phyloP scores from a whole-genome alignment of 192 early-diverging fungal species.

The Backusella macrospora region DNA sequence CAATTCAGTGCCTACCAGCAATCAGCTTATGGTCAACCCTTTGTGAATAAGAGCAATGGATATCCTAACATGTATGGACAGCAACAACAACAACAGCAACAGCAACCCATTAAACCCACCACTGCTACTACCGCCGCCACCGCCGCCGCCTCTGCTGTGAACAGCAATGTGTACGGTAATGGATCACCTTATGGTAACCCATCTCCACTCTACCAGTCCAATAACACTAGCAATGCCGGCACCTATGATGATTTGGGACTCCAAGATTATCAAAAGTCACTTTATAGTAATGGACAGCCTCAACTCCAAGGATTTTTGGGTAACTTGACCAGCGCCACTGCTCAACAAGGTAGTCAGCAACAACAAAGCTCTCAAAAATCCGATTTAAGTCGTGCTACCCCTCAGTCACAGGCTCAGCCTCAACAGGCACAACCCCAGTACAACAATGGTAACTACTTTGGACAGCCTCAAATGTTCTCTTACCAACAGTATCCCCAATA shows the following conservation, averaged over 20 bases:
- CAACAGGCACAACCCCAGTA: slow-evolving; percentile 15
- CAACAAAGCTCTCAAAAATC: slow-evolving; percentile 34
- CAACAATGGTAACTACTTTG: slow-evolving; percentile 25
- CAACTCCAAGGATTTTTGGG: slow-evolving; percentile 37
- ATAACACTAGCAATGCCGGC: background rate
- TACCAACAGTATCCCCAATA: slow-evolving; percentile 54
- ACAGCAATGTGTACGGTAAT: background rate
- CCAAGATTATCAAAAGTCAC: slow-evolving; percentile 49
- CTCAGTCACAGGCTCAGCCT: slow-evolving; percentile 30
- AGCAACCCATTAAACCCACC: slow-evolving; percentile 45
- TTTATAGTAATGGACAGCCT: slow-evolving; percentile 34
- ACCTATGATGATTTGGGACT: slow-evolving; percentile 46
- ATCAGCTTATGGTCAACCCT: slow-evolving; percentile 86
- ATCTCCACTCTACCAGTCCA: slow-evolving; percentile 36
- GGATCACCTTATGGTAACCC: slow-evolving; percentile 45
- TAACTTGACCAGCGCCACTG: slow-evolving; percentile 19
- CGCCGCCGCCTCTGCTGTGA: slow-evolving; percentile 38
- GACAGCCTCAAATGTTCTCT: slow-evolving; percentile 51
- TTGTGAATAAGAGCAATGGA: slow-evolving; percentile 82
- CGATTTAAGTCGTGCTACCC: slow-evolving; percentile 11
- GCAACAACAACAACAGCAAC: slow-evolving; percentile 44
- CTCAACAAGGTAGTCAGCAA: slow-evolving; percentile 39
- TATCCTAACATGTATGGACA: slow-evolving; percentile 79
- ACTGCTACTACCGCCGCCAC: slow-evolving; percentile 29
- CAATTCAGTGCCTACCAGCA: slow-evolving; percentile 84